These are phyloP conservation scores for Solanum appendiculatum DNA, from an alignment of 257 asterid genomes.

Conservation along the genomic window DNA sequence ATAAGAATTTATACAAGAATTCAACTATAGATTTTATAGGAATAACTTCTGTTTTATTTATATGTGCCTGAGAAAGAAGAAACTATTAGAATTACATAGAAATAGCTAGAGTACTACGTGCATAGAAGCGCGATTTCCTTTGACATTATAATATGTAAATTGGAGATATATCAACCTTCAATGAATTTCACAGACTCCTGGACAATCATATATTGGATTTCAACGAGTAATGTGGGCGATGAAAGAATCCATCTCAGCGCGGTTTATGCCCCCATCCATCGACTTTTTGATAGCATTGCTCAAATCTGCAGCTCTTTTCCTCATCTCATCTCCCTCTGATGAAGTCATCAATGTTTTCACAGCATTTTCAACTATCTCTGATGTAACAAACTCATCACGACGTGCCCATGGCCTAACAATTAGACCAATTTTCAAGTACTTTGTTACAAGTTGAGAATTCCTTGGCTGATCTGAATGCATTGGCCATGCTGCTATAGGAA, in stretches of 20 bases:
- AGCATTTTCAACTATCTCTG: constrained; percentile 10
- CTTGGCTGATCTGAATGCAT: constrained; percentile 65
- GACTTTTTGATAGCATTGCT: constrained; percentile 27
- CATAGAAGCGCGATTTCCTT: background rate
- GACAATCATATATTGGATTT: background rate
- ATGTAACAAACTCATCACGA: constrained; percentile 17
- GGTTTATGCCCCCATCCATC: constrained; percentile 22
- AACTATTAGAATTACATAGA: background rate
- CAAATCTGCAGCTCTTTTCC: constrained; percentile 32
- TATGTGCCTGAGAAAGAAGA: background rate
- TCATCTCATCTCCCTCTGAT: constrained; percentile 24
- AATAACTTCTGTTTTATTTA: background rate
- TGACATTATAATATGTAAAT: background rate
- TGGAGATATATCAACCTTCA: background rate
- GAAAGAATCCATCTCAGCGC: constrained; percentile 27
- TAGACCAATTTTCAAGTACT: constrained; percentile 28
- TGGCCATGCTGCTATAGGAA: constrained; percentile 58
- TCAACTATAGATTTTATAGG: background rate
- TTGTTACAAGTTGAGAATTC: constrained; percentile 26
- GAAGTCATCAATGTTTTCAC: constrained; percentile 25
- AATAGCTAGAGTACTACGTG: background rate
- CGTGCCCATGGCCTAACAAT: constrained; percentile 29
- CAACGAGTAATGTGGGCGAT: constrained; percentile 16
- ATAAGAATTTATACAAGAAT: background rate
- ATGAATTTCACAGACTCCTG: background rate